Conservation (phyloP, 75 land plant species). For the Picea sitchensis region DNA sequence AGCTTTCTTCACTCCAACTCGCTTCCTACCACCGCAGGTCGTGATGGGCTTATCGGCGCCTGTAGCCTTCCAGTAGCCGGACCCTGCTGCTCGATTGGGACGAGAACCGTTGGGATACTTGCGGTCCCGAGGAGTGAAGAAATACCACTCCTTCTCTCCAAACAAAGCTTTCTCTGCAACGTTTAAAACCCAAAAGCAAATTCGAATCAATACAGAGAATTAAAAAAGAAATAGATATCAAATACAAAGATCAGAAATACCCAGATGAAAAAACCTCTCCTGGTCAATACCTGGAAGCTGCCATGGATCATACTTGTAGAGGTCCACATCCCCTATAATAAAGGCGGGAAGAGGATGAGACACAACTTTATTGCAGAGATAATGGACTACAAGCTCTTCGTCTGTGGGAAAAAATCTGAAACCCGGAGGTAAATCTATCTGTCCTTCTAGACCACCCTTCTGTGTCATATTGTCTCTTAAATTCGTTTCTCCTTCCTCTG, state of each 20-base stretch:
- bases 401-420: constrained; percentile 17
- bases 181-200: not conserved
- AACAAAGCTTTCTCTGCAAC: constrained; percentile 29
- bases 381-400: constrained; percentile 17
- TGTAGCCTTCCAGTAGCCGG: constrained; percentile 47
- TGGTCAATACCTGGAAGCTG: not conserved
- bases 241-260: no score
- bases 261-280: no score
- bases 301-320: constrained; percentile 12
- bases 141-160: constrained; percentile 42
- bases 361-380: constrained; percentile 3
- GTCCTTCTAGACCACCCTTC: not conserved
- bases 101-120: constrained; percentile 38
- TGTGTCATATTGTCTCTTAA: not conserved
- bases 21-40: constrained; percentile 3
- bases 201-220: not conserved
- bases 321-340: constrained; percentile 11
- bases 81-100: constrained; percentile 39
- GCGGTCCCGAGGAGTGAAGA: constrained; percentile 37
- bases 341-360: constrained; percentile 2
- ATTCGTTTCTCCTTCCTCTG: no score
- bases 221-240: no score
- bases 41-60: constrained; percentile 36
- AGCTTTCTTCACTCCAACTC: constrained; percentile 35
- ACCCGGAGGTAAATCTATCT: constrained; percentile 16